These are phyloP conservation scores for Guadua angustifolia DNA, from an alignment of 176 grass and related monocot species.

Conservation along the genomic window DNA sequence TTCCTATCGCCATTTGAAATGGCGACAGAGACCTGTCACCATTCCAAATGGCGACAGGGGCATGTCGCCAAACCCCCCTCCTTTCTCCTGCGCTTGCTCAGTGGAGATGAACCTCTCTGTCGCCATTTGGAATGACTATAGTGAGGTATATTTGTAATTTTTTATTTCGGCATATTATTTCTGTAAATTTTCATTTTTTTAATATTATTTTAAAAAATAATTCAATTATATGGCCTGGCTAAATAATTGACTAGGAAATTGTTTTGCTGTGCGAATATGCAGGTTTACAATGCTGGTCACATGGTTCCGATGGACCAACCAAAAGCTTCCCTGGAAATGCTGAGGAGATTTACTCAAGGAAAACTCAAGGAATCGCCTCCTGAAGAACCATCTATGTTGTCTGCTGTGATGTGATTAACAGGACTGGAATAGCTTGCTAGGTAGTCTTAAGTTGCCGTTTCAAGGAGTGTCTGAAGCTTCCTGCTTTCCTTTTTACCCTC, in stretches of 20 bases:
- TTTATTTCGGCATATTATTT: no score
- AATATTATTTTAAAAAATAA: no score
- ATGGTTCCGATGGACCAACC: slow-evolving; percentile 99
- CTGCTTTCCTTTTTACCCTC: background rate
- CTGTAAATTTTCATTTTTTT: no score
- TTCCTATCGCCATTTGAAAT: no score
- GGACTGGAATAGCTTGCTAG: background rate
- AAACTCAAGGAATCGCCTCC: slow-evolving; percentile 49
- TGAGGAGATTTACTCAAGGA: slow-evolving; percentile 72
- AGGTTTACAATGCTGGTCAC: slow-evolving; percentile 92
- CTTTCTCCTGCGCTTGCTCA: no score
- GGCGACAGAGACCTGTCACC: no score
- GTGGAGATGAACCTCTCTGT: no score
- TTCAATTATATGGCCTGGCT: background rate
- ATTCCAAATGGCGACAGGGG: no score
- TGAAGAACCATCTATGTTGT: background rate
- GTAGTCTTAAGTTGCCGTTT: slow-evolving; percentile 3
- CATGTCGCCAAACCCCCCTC: no score
- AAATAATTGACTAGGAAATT: background rate
- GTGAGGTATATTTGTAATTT: no score
- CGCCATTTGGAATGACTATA: no score
- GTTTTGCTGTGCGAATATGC: slow-evolving; percentile 32
- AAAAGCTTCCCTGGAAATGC: slow-evolving; percentile 78
- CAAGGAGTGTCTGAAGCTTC: slow-evolving; percentile 17
- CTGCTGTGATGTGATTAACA: slow-evolving; percentile 47